Base-by-base conservation (phyloP, 371 early-diverging fungal genomes). In the Lichtheimia ramosa region DNA sequence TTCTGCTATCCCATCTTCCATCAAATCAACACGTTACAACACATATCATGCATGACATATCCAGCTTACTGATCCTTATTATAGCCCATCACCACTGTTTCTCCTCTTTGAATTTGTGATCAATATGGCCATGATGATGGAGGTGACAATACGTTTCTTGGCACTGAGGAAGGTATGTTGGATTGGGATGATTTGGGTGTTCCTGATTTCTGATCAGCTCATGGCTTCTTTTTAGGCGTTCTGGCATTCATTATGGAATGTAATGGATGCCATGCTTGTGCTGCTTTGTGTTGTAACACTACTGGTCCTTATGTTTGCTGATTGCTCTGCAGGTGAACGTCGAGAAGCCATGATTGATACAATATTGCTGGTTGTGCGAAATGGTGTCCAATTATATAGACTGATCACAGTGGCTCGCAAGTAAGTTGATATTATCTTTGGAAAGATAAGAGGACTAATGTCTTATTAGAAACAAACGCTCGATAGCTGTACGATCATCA, bases 261-360 rank as follows among this genome's bases (percentile, higher is more conserved):
- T 6, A 46, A 18, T 46, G 46, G 46, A 46, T 21, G 46, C 21
- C 21, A 21, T 21, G 18, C 16, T 46, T 7, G 46, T 46, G 18
- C n/a, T 46, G 18, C 46, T 46, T 46, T 46, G 46, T 21, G 21
- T 21, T 5, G 21, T 46, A 14, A 46, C 46, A 8, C 46, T 46
- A 6, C 18, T 46, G 0, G 7, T n/a, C 18, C 46, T 46, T 46
- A 21, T 21, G 2, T 18, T 46, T 18, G n/a, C 46, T 6, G 21
- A 46, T 21, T 46, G 46, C 21, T 46, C 46, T 6, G 16, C 46
- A n/a, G 46, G 46, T 21, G 46, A 46, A 21, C 46, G 21, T 6
- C n/a, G 21, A n/a, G 46, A 46, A 46, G 46, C 46, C 46, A n/a
- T 46, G 46, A 18, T 46, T 10, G 46, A 46, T 21, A 46, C 46